Evolutionary conservation across 2,329 filamentous ascomycete genomes (phyloP).

Genomic region (Hypoxylon rubiginosum): DNA sequence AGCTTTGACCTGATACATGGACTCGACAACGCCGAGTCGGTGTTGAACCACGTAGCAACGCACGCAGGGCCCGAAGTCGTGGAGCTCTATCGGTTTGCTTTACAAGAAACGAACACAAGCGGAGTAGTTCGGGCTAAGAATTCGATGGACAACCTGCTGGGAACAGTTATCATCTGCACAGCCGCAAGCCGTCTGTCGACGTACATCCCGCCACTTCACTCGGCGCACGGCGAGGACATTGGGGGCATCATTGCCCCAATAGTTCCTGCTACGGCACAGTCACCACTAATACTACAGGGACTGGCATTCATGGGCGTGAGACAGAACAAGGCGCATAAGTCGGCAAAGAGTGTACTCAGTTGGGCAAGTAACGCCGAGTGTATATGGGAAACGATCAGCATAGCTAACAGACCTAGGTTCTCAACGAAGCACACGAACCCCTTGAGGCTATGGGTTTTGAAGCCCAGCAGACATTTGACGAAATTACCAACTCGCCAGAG

Average conservation of each 20-base stretch:
- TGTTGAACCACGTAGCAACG: constrained; percentile 80
- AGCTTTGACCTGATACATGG: constrained; percentile 88
- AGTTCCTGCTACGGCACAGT: constrained; percentile 77
- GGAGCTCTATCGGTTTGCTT: constrained; percentile 82
- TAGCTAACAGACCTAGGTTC: constrained; percentile 48
- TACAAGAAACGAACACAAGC: constrained; percentile 78
- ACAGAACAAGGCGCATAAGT: constrained; percentile 84
- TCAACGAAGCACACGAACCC: constrained; percentile 50
- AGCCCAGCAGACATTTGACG: constrained; percentile 52
- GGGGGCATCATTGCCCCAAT: constrained; percentile 87
- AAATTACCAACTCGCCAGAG: constrained; percentile 53
- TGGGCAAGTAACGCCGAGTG: constrained; percentile 72
- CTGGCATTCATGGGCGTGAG: constrained; percentile 84
- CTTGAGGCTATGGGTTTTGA: constrained; percentile 53
- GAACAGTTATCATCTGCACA: constrained; percentile 84
- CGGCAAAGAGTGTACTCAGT: constrained; percentile 79
- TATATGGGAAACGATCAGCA: constrained; percentile 14
- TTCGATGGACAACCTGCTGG: constrained; percentile 75
- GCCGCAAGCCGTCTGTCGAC: constrained; percentile 76
- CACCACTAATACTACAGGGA: constrained; percentile 79
- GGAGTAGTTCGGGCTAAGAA: constrained; percentile 87
- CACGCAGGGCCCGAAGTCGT: constrained; percentile 82
- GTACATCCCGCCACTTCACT: constrained; percentile 77
- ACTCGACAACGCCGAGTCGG: constrained; percentile 78
- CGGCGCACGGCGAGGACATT: constrained; percentile 67